phyloP scores from a whole-genome alignment of 2,329 filamentous ascomycete species.

The Fusarium mundagurra region DNA sequence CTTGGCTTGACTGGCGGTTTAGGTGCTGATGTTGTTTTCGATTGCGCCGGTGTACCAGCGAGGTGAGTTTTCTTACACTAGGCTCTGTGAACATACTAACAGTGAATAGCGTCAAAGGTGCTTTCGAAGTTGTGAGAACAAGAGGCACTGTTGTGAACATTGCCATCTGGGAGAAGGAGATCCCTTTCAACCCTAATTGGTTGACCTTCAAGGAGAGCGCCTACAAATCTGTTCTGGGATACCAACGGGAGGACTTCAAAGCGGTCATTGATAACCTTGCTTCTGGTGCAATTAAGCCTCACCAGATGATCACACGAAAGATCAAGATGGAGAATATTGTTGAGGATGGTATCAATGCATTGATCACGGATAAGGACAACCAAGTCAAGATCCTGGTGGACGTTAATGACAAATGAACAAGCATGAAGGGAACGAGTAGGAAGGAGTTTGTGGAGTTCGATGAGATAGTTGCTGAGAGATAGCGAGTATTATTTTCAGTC shows the following conservation, averaged over 20 bases:
- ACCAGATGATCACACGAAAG: slow-evolving; percentile 68
- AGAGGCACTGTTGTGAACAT: slow-evolving; percentile 70
- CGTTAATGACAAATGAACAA: slow-evolving; percentile 23
- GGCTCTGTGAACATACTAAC: not conserved
- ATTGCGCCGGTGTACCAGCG: slow-evolving; percentile 65
- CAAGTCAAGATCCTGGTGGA: slow-evolving; percentile 72
- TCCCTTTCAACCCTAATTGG: slow-evolving; percentile 43
- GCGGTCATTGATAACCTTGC: slow-evolving; percentile 60
- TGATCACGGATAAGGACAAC: slow-evolving; percentile 68
- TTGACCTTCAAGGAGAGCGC: slow-evolving; percentile 41
- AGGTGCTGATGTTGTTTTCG: slow-evolving; percentile 68
- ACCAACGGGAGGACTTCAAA: slow-evolving; percentile 57
- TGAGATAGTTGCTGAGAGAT: no score
- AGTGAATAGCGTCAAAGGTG: slow-evolving; percentile 42
- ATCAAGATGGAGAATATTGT: slow-evolving; percentile 66
- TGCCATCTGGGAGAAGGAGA: slow-evolving; percentile 67
- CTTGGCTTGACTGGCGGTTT: slow-evolving; percentile 57
- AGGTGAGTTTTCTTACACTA: slow-evolving; percentile 13
- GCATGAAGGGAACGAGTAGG: no score
- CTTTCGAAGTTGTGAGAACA: slow-evolving; percentile 59
- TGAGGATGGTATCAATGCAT: slow-evolving; percentile 64
- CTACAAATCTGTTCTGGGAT: slow-evolving; percentile 41
- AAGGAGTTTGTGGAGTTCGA: no score
- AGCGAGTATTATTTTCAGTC: no score
- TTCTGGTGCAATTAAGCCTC: slow-evolving; percentile 51